These are phyloP conservation scores for Solanum acaule DNA, from an alignment of 257 asterid species.

Conservation along the genomic window DNA sequence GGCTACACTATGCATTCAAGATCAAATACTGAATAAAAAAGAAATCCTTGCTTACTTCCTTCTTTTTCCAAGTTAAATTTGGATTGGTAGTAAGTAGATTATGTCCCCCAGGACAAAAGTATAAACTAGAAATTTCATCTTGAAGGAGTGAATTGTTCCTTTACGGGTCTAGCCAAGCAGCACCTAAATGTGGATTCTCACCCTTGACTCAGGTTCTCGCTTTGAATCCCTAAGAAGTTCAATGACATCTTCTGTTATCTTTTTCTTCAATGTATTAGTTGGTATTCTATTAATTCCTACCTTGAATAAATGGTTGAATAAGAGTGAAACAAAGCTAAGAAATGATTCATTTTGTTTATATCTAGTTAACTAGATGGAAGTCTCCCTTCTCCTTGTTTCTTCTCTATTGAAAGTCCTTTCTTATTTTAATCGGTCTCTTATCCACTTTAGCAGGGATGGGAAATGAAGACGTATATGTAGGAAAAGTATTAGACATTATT, in stretches of 20 bases:
- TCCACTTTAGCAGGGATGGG: neutral
- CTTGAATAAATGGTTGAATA: neutral
- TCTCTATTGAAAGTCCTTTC: neutral
- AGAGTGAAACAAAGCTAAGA: neutral
- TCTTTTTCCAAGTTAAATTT: neutral
- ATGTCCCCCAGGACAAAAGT: neutral
- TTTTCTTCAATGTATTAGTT: neutral
- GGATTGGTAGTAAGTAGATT: neutral
- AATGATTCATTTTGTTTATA: neutral
- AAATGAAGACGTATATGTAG: neutral
- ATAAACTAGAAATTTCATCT: neutral
- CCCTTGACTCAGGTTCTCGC: neutral
- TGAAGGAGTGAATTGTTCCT: neutral
- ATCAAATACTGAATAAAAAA: neutral
- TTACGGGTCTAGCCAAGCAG: neutral
- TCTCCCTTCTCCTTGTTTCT: neutral
- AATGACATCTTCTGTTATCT: neutral
- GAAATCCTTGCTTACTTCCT: neutral
- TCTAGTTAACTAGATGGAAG: neutral
- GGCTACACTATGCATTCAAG: neutral
- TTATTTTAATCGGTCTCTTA: neutral
- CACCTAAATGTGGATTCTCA: neutral
- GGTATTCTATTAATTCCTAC: neutral
- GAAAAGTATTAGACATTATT: neutral
- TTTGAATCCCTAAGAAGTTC: neutral